Evolutionary conservation across 108 stramenopile species (phyloP), one percentile per base, ranked within the genome.

Genomic region (Nannochloropsis oceanica): DNA sequence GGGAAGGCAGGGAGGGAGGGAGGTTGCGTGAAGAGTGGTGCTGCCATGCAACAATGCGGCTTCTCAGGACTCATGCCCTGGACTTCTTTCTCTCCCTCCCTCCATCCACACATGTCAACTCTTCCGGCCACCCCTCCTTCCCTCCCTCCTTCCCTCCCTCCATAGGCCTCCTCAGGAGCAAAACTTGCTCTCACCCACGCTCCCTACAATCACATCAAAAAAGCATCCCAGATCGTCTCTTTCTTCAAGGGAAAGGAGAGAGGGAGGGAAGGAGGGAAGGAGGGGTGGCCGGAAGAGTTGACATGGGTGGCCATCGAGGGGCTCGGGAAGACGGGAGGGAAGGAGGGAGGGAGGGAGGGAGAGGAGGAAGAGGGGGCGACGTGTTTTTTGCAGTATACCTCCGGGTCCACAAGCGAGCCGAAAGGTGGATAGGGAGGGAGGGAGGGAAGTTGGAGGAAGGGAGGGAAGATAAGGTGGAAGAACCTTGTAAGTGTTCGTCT

Each of bases 381-480:
- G 12, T 50, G 46, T 50, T 50, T 50, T 26, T 42, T 85, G 11
- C 84, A 85, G 84, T 46, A 2, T 83, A 42, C 26, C 12, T 20
- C 79, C 84, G 89, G 89, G 27, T 88, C 88, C 42, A 89, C 90
- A 11, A 82, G 86, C 89, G 85, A 25, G 80, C 83, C 85, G 94
- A 94, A 81, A 98, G 89, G 87, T 96, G 97, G 22, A 97, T 96
- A 42, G 98, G 85, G 87, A 99, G 98, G 8, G 96, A 92, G 27
- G 97, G 85, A 44, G 95, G 92, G 84, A 97, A 99, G 79, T 98
- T 94, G 24, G 97, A 91, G 7, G 96, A 95, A 12, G 99, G 99
- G 24, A 96, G 95, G 86, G 96, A 99, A 25, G 22, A 98, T 97
- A 44, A 99, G 91, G n/a, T n/a, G n/a, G n/a, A n/a, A n/a, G n/a